A percentile compares a stretch with the other conserved stretches of the same genome.
These are phyloP conservation scores for Hericium coralloides DNA, from an alignment of 768 basidiomycete species.

Conservation along the genomic window DNA sequence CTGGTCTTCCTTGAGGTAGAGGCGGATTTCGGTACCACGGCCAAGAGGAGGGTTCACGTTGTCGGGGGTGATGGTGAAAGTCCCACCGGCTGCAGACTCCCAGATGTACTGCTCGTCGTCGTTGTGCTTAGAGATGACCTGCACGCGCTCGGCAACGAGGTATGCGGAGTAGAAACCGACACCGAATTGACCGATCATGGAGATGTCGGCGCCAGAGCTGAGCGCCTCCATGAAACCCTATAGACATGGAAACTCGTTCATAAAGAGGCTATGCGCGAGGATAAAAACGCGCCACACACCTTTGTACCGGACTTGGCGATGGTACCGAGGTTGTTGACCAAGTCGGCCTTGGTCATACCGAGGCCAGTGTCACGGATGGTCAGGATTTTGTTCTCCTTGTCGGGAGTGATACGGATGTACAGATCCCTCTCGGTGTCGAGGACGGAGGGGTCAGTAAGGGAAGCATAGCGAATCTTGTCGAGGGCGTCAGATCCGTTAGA, in stretches of 20 bases:
- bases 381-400: conserved; percentile 93
- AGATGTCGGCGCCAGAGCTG: conserved; percentile 79
- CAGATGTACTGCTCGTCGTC: conserved; percentile 99
- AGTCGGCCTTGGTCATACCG: conserved; percentile 99
- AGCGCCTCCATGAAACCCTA: conserved; percentile 99
- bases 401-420: conserved; percentile 87
- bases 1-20: conserved; percentile 97
- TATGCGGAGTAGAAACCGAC: conserved; percentile 99
- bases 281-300: conserved; percentile 30
- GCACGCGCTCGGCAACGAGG: conserved; percentile 97
- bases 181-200: conserved; percentile 99
- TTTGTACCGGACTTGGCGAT: conserved; percentile 94
- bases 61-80: conserved; percentile 97
- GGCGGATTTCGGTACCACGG: conserved; percentile 88
- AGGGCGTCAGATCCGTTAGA: conserved; percentile 97
- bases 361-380: conserved; percentile 92
- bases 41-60: conserved; percentile 83
- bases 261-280: background rate
- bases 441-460: conserved; percentile 84
- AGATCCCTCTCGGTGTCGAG: conserved; percentile 92
- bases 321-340: conserved; percentile 98
- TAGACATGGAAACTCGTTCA: background rate
- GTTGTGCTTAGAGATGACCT: conserved; percentile 99
- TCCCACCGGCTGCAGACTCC: conserved; percentile 99
- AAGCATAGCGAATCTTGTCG: conserved; percentile 97